phyloP scores from a whole-genome alignment of 1,139 yeast genomes.

The Candida sp. region DNA sequence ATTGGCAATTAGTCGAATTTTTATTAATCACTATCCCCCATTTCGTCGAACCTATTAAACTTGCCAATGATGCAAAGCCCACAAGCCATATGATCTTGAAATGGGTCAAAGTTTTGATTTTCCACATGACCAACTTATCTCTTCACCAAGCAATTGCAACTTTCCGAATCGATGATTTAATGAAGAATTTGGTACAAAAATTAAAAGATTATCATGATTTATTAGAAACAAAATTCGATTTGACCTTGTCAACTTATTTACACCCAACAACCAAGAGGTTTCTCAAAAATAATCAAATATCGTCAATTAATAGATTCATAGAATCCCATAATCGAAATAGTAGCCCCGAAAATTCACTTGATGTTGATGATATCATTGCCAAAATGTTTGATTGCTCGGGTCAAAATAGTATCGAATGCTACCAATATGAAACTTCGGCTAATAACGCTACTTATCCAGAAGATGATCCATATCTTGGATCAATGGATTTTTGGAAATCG shows the following conservation, averaged over 20 bases:
- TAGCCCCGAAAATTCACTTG: conserved; percentile 5
- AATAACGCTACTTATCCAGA: conserved; percentile 11
- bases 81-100: conserved; percentile 16
- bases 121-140: conserved; percentile 11
- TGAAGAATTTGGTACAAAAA: neutral
- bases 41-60: conserved; percentile 12
- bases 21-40: conserved; percentile 7
- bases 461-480: conserved; percentile 12
- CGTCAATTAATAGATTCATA: conserved; percentile 10
- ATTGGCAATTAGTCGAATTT: conserved; percentile 15
- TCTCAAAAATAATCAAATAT: conserved; percentile 17
- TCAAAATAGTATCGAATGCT: conserved; percentile 21
- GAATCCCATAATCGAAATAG: conserved; percentile 3
- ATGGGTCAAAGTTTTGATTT: conserved; percentile 18
- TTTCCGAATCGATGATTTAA: conserved; percentile 1
- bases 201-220: conserved; percentile 9
- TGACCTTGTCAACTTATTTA: conserved; percentile 19
- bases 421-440: conserved; percentile 19
- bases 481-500: conserved; percentile 16
- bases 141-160: conserved; percentile 2
- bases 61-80: conserved; percentile 10
- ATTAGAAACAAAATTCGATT: conserved; percentile 14
- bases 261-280: conserved; percentile 25
- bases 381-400: conserved; percentile 26
- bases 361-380: conserved; percentile 22